phyloP scores from a whole-genome alignment of 495 filamentous ascomycete species.

The Penicillium bovifimosum region DNA sequence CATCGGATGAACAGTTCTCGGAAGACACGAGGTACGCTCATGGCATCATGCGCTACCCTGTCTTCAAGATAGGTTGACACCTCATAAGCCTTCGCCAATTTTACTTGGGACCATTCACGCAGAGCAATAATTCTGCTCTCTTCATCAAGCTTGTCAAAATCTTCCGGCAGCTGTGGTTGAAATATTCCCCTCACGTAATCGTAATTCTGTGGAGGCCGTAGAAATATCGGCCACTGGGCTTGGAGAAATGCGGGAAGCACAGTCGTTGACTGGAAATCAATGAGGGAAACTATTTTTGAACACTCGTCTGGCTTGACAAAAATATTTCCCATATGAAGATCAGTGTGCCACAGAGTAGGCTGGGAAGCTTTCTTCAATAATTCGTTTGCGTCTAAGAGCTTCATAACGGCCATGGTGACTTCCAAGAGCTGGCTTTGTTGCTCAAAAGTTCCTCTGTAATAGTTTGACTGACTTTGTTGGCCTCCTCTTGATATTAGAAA shows the following conservation, averaged over 20 bases:
- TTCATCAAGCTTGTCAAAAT: constrained; percentile 26
- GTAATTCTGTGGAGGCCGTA: constrained; percentile 25
- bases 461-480: not conserved
- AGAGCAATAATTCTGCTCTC: constrained; percentile 19
- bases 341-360: constrained; percentile 33
- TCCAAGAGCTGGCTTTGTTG: constrained; percentile 16
- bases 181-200: constrained; percentile 23
- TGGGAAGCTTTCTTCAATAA: constrained; percentile 13
- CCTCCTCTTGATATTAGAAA: constrained; percentile 9
- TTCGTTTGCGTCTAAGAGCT: constrained; percentile 16
- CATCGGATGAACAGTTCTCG: constrained; percentile 31
- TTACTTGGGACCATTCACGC: constrained; percentile 20
- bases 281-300: constrained; percentile 24
- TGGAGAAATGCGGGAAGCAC: constrained; percentile 27
- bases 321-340: constrained; percentile 37
- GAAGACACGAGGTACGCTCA: constrained; percentile 26
- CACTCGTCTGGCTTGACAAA: constrained; percentile 21
- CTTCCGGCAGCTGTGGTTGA: constrained; percentile 21
- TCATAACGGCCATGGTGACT: constrained; percentile 14
- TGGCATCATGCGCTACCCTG: constrained; percentile 23
- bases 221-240: constrained; percentile 28
- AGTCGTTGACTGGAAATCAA: constrained; percentile 28
- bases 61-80: constrained; percentile 25
- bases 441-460: constrained; percentile 14
- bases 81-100: constrained; percentile 33